Percentiles rank a stretch among this genome's conserved stretches.
phyloP scores from a whole-genome alignment of 2,329 filamentous ascomycete genomes.

The Neospermospora avenae region DNA sequence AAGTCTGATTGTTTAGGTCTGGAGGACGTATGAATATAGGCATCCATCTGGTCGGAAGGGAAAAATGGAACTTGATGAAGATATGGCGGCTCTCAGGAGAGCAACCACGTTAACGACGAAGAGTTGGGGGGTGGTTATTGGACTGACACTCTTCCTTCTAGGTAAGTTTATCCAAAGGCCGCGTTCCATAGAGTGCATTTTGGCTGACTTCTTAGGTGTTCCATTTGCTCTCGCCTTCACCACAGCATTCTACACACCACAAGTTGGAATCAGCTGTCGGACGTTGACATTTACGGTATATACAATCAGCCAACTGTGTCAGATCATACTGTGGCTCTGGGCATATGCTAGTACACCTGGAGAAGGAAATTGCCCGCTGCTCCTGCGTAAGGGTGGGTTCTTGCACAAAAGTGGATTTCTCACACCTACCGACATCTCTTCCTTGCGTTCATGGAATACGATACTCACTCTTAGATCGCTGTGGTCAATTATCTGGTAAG shows the following conservation, averaged over 20 bases:
- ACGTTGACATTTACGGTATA: constrained; percentile 37
- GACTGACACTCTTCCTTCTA: constrained; percentile 13
- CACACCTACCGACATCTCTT: constrained; percentile 2
- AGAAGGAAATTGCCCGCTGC: constrained; percentile 2
- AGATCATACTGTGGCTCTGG: constrained; percentile 27
- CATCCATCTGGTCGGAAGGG: constrained; percentile 6
- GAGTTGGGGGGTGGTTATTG: constrained; percentile 18
- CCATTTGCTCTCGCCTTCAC: constrained; percentile 36
- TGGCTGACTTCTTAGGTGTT: constrained; percentile 34
- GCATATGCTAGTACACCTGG: constrained; percentile 23
- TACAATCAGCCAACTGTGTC: constrained; percentile 33
- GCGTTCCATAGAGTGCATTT: constrained; percentile 31
- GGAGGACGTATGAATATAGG: constrained; percentile 12
- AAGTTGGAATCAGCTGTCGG: constrained; percentile 35
- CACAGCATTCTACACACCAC: constrained; percentile 36
- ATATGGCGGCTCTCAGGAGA: constrained; percentile 16
- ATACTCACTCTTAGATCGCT: neutral
- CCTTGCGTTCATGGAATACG: neutral
- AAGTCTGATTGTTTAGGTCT: constrained; percentile 10
- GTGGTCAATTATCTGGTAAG: neutral
- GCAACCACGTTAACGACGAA: constrained; percentile 14
- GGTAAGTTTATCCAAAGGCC: neutral
- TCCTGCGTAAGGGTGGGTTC: constrained; percentile 15
- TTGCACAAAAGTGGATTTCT: constrained; percentile 10
- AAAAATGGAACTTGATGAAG: constrained; percentile 9